Percentiles rank a stretch among this genome's conserved stretches.
phyloP scores from a whole-genome alignment of 164 flowering plant species.

The Sextonia rubra region DNA sequence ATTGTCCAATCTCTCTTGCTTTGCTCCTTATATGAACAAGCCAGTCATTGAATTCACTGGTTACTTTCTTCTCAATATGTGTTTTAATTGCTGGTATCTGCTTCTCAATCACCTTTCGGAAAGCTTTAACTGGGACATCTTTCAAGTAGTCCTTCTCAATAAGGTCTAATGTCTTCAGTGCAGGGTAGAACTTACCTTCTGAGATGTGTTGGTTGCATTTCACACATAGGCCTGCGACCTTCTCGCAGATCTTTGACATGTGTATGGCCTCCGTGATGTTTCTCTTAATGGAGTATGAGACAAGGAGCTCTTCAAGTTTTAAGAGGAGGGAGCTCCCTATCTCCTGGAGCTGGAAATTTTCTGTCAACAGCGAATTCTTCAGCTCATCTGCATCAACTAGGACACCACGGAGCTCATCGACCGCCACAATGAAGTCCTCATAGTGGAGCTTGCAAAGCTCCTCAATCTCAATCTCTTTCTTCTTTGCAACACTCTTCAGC shows the following conservation, averaged over 20 bases:
- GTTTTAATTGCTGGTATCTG: slow-evolving; percentile 61
- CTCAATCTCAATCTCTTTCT: slow-evolving; percentile 91
- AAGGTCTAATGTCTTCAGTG: slow-evolving; percentile 67
- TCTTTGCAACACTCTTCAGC: slow-evolving; percentile 64
- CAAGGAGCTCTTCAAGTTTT: slow-evolving; percentile 80
- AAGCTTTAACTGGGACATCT: slow-evolving; percentile 48
- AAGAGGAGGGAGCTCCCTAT: slow-evolving; percentile 63
- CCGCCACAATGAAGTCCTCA: slow-evolving; percentile 88
- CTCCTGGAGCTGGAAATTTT: slow-evolving; percentile 72
- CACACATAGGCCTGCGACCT: slow-evolving; percentile 61
- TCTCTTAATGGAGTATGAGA: slow-evolving; percentile 60
- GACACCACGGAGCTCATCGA: slow-evolving; percentile 93
- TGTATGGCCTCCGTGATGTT: slow-evolving; percentile 72
- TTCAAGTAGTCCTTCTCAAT: slow-evolving; percentile 62
- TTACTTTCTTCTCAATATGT: slow-evolving; percentile 70
- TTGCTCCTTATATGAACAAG: slow-evolving; percentile 69
- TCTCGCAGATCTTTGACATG: slow-evolving; percentile 57
- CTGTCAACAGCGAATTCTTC: slow-evolving; percentile 64
- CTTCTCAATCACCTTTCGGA: slow-evolving; percentile 48
- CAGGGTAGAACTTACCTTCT: slow-evolving; percentile 77
- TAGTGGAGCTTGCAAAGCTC: slow-evolving; percentile 89
- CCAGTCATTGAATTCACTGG: slow-evolving; percentile 81
- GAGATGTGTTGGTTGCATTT: slow-evolving; percentile 70
- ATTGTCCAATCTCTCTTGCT: slow-evolving; percentile 79
- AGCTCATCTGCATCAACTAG: slow-evolving; percentile 92